phyloP scores from a whole-genome alignment of 495 filamentous ascomycete genomes.

The Penicillium pancosmium region DNA sequence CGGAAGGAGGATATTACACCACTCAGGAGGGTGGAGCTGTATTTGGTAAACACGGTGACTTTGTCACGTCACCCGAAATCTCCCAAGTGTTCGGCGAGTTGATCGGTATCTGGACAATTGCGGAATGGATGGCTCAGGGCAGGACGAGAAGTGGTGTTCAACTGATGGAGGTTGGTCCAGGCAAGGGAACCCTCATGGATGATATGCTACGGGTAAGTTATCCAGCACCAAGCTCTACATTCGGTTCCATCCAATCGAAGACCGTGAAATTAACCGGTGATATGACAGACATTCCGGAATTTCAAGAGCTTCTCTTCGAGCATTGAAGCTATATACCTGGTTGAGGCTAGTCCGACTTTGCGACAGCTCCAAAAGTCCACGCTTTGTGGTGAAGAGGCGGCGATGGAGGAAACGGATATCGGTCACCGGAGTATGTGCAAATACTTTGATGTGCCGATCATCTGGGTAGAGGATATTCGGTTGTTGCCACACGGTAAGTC shows the following conservation, averaged over 20 bases:
- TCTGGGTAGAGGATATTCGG: slow-evolving; percentile 91
- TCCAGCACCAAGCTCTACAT: neutral
- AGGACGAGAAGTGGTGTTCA: slow-evolving; percentile 69
- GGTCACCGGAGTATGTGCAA: slow-evolving; percentile 79
- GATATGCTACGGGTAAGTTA: slow-evolving; percentile 82
- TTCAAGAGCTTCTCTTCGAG: slow-evolving; percentile 77
- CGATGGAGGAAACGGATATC: slow-evolving; percentile 70
- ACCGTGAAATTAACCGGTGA: slow-evolving; percentile 3
- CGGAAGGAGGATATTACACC: slow-evolving; percentile 94
- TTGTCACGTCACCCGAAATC: slow-evolving; percentile 96
- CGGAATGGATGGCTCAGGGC: slow-evolving; percentile 95
- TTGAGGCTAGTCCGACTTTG: slow-evolving; percentile 82
- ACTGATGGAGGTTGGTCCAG: slow-evolving; percentile 90
- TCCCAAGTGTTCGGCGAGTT: slow-evolving; percentile 96
- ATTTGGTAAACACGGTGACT: slow-evolving; percentile 89
- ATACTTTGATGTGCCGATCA: slow-evolving; percentile 67
- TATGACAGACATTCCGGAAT: slow-evolving; percentile 72
- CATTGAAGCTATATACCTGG: slow-evolving; percentile 84
- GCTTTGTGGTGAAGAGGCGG: slow-evolving; percentile 75
- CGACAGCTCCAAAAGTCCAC: slow-evolving; percentile 75
- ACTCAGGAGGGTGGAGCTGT: slow-evolving; percentile 61
- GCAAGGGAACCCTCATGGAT: slow-evolving; percentile 94
- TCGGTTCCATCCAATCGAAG: neutral
- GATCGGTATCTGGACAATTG: slow-evolving; percentile 87
- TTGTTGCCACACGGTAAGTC: slow-evolving; percentile 70